Base-by-base conservation (phyloP, 116 monocot species). In the Papilionanthe hybrid region DNA sequence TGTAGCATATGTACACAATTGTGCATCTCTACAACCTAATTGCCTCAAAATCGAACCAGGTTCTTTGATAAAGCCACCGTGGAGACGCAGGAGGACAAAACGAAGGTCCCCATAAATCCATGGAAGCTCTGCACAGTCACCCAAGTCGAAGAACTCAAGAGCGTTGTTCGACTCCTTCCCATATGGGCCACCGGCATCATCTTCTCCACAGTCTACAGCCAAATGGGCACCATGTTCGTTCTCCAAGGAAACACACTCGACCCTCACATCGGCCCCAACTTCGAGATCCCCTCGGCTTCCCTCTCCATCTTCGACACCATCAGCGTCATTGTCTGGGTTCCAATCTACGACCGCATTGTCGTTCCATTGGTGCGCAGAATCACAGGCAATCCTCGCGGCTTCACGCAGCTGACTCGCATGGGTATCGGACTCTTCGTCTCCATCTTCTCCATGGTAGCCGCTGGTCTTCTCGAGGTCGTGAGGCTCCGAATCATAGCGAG, bases 71-170 rank as follows among this genome's bases (percentile, higher is more conserved):
- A 83, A 60, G 95, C 90, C 7, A 89, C 95, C 0, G 83, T 95
- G 37, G 79, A 78, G 45, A 86, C 82, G 1, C 53, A 79, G 37
- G 78, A 83, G 23, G 84, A 90, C 74, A 48, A 49, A 42, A 75
- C 41, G 6, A 72, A 73, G 27, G 73, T 42, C 2, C 27, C 69
- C 17, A 65, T 72, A 7, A 56, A 76, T 41, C 82, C 85, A 22
- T 90, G 92, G 95, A 79, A 78, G 78, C 89, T 92, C 0, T 90
- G 89, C 78, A 92, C 92, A 3, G 88, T 95, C 22, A 92, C 92
- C 43, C 95, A 92, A 69, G 87, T 95, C 19, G 92, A 95, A 77
- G 95, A 95, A 82, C 87, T 95, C 28, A 92, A 95, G 82, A 81
- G 82, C 65, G 42, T 95, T 8, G 45, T 45, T 45, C 45, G 45